Evolutionary conservation across 2,329 filamentous ascomycete genomes (phyloP), one percentile per base, ranked within the genome.

Genomic region (Penicillium sp.): DNA sequence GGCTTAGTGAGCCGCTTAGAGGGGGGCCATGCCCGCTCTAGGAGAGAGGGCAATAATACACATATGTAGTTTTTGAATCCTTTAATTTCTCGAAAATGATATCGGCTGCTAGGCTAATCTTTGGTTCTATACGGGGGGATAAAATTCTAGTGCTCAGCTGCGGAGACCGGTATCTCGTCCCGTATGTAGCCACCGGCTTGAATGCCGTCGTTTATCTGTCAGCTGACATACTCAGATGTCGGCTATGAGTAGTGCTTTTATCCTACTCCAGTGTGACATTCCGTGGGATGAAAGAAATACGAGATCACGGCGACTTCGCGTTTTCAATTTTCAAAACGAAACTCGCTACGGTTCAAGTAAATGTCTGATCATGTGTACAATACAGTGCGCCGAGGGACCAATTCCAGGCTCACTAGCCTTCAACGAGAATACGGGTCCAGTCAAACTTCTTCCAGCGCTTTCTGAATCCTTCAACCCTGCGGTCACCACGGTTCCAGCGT

Each of bases 361-460:
- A 35, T 44, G 16, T 13, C 4, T 2, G 24, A 5, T 4, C 14
- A 24, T n/a, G 35, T 35, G 20, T 38, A 53, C 13, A 37, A 22
- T 45, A 38, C 32, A 52, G n/a, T 22, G 31, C 18, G 14, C n/a
- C 18, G 38, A 47, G 31, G 9, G 37, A 22, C 10, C 20, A 40
- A n/a, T 14, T 32, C 35, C 29, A 42, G n/a, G 29, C 43, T 5
- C 9, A n/a, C 22, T 50, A 50, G 26, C 72, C 79, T 64, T 85
- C 82, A 38, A 81, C 76, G 61, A 88, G 73, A 31, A 86, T 79
- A 63, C 82, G 82, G 29, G 86, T 89, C 88, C 94, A 99, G 78
- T 99, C 94, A 78, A 94, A 97, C 76, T 92, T 92, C 64, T 84
- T 85, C 94, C 94, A 99, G 44, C 84, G 81, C 78, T 88, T 93